phyloP scores from a whole-genome alignment of 2,329 filamentous ascomycete genomes.

The Ceratocystis cacaofunesta region DNA sequence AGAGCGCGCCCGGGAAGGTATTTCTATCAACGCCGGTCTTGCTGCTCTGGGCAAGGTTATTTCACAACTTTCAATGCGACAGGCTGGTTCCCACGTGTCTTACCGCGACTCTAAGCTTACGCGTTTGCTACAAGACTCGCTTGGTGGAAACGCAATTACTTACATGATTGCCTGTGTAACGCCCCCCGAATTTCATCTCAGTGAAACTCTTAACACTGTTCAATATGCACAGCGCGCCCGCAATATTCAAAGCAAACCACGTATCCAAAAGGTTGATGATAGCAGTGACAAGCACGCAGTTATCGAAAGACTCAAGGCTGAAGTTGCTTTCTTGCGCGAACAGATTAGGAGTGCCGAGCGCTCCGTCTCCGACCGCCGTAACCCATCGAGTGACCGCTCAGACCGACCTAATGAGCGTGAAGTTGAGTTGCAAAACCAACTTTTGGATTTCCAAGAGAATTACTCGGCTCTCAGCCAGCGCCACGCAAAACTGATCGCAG shows the following conservation, averaged over 20 bases:
- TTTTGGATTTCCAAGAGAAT: constrained; percentile 86
- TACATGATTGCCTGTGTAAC: constrained; percentile 99
- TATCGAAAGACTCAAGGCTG: constrained; percentile 84
- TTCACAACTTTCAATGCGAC: constrained; percentile 84
- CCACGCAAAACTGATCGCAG: constrained; percentile 87
- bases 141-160: constrained; percentile 92
- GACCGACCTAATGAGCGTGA: constrained; percentile 76
- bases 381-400: constrained; percentile 46
- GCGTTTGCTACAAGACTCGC: constrained; percentile 82
- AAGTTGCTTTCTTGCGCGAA: constrained; percentile 84
- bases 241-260: constrained; percentile 92
- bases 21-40: constrained; percentile 93
- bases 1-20: constrained; percentile 86
- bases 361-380: constrained; percentile 41
- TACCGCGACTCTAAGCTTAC: constrained; percentile 98
- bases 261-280: constrained; percentile 87
- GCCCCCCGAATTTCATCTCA: constrained; percentile 89
- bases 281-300: constrained; percentile 74
- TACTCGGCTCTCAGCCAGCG: constrained; percentile 82
- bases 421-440: constrained; percentile 78
- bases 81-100: constrained; percentile 78
- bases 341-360: constrained; percentile 78
- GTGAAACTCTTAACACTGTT: constrained; percentile 93
- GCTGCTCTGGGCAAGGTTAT: constrained; percentile 96
- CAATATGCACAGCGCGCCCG: constrained; percentile 93